Percentiles rank a stretch among this genome's conserved stretches.
These are phyloP conservation scores for Grigorovia humatica DNA, from an alignment of 805 yeast genomes.

Conservation along the genomic window DNA sequence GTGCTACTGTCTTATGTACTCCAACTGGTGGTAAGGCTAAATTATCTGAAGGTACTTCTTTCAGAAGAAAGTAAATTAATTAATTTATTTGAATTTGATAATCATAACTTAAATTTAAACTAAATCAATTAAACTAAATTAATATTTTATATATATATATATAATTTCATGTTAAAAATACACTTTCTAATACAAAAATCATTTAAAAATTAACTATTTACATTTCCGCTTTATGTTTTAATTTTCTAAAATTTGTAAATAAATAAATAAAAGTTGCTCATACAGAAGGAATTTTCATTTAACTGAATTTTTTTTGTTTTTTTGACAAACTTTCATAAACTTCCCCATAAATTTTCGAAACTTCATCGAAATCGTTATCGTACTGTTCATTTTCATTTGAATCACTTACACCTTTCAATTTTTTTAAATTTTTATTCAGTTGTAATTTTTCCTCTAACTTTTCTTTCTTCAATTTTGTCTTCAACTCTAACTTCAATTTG, in stretches of 20 bases:
- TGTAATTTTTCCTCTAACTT: slow-evolving; percentile 11
- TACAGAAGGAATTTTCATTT: not conserved
- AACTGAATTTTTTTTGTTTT: not conserved
- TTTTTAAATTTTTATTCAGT: slow-evolving; percentile 5
- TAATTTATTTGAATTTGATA: not conserved
- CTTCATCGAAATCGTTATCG: slow-evolving; percentile 1
- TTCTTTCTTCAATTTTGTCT: slow-evolving; percentile 12
- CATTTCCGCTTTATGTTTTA: too few species aligned
- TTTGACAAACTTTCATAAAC: not conserved
- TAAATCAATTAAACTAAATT: not conserved
- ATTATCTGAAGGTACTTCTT: slow-evolving; percentile 98
- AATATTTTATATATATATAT: not conserved
- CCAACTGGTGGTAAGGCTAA: slow-evolving; percentile 99
- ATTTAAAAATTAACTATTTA: not conserved
- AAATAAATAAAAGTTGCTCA: not conserved
- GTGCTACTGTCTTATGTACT: slow-evolving; percentile 96
- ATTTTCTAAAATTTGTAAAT: not conserved
- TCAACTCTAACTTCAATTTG: slow-evolving; percentile 16
- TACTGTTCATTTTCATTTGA: too few species aligned
- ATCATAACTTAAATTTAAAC: not conserved
- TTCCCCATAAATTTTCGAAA: slow-evolving; percentile 6
- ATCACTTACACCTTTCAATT: not conserved
- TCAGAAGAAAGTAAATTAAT: slow-evolving; percentile 84
- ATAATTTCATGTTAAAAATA: not conserved
- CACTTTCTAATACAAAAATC: not conserved